A percentile compares a stretch with the other conserved stretches of the same genome.
Conservation (phyloP, 2,329 filamentous ascomycete genomes). For the Venturia effusa region DNA sequence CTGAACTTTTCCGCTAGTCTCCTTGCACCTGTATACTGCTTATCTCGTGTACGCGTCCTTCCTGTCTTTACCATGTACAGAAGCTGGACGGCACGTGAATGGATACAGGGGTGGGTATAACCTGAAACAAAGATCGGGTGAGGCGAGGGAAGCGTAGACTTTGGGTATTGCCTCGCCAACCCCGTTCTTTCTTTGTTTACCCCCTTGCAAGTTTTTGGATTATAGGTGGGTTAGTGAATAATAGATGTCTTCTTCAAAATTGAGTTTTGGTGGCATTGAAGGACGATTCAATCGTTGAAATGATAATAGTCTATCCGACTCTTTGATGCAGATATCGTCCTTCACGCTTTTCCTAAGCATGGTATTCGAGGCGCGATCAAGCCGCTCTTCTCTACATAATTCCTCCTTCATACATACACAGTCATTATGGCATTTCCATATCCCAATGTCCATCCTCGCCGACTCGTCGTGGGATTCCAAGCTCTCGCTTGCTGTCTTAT, state of each 20-base stretch:
- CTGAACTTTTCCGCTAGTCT: too few relatives aligned
- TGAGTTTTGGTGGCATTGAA: neutral
- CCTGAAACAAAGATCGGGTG: too few relatives aligned
- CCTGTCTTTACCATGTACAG: too few relatives aligned
- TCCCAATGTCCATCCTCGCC: neutral
- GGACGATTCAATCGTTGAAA: neutral
- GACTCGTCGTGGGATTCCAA: neutral
- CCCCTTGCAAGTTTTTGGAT: too few relatives aligned
- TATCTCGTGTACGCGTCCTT: too few relatives aligned
- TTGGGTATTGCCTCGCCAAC: too few relatives aligned
- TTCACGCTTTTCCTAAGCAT: neutral
- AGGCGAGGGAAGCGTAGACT: too few relatives aligned
- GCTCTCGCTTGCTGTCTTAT: neutral
- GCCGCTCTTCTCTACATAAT: neutral
- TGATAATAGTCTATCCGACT: neutral
- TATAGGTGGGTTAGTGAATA: too few relatives aligned
- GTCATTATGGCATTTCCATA: neutral
- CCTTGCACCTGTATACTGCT: too few relatives aligned
- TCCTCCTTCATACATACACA: neutral
- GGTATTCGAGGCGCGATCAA: neutral
- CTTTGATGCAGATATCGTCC: neutral
- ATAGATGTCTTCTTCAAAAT: neutral
- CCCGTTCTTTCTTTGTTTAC: too few relatives aligned
- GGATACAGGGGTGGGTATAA: too few relatives aligned
- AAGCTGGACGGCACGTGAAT: too few relatives aligned